Evolutionary conservation across 139 green algal genomes (phyloP).

Genomic region (Parachlorella kessleri): DNA sequence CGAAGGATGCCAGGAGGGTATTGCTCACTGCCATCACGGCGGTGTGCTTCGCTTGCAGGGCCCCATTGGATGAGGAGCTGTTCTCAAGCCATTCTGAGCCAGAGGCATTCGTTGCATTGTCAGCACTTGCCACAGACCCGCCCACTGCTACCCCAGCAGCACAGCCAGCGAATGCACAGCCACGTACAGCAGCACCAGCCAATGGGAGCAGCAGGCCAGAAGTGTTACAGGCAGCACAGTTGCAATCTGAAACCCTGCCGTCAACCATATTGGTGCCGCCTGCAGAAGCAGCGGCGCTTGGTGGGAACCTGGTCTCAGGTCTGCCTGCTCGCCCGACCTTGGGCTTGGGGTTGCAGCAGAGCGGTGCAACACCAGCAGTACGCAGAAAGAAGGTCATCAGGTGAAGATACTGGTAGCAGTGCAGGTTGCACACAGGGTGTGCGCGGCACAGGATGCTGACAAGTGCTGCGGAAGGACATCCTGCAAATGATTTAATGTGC

Average conservation of each 20-base stretch:
- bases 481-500: too few species aligned
- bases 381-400: background rate
- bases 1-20: background rate
- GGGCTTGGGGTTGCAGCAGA: too few species aligned
- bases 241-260: too few species aligned
- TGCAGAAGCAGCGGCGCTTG: background rate
- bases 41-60: conserved; percentile 8
- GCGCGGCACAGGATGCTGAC: too few species aligned
- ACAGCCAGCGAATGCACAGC: background rate
- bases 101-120: background rate
- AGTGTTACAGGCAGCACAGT: too few species aligned
- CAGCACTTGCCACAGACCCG: background rate
- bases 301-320: background rate
- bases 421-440: too few species aligned
- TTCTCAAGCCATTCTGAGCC: conserved; percentile 14
- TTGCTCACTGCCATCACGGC: background rate
- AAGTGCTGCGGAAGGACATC: too few species aligned
- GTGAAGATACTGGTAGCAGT: too few species aligned
- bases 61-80: conserved; percentile 11
- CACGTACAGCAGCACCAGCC: background rate
- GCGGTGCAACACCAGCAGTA: too few species aligned
- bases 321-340: too few species aligned
- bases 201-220: background rate
- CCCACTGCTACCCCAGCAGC: background rate
- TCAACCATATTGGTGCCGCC: too few species aligned